Conservation (phyloP, 495 filamentous ascomycete species). For the Paragyromitra xinjiangensis region DNA sequence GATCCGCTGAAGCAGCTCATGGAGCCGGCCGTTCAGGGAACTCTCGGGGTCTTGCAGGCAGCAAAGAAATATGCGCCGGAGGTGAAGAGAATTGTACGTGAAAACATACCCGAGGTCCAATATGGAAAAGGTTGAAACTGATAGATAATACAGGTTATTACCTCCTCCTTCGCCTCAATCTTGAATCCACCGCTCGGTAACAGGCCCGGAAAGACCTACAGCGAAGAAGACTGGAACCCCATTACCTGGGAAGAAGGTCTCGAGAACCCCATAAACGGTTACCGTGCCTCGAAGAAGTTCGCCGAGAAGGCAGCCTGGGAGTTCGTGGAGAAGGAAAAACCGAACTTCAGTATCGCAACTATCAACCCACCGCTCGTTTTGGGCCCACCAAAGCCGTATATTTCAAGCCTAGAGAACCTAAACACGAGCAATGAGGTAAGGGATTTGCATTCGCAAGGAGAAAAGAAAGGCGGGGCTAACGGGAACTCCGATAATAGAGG, state of each 20-base stretch:
- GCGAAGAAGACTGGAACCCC: conserved; percentile 78
- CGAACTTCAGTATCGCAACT: conserved; percentile 77
- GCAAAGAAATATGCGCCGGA: conserved; percentile 76
- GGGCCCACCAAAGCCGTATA: conserved; percentile 73
- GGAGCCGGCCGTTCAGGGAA: conserved; percentile 86
- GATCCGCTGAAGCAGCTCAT: conserved; percentile 83
- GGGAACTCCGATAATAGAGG: conserved; percentile 8
- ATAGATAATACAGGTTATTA: conserved; percentile 65
- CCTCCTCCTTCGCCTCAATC: conserved; percentile 84
- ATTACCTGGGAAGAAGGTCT: conserved; percentile 74
- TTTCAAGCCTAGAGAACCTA: conserved; percentile 71
- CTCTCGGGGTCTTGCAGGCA: conserved; percentile 78
- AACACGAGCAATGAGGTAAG: conserved; percentile 72
- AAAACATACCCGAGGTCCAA: conserved; percentile 4
- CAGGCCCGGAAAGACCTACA: conserved; percentile 50
- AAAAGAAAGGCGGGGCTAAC: conserved; percentile 26
- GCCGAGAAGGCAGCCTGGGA: conserved; percentile 81
- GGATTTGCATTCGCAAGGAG: conserved; percentile 58
- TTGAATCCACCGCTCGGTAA: conserved; percentile 61
- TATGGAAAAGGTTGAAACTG: not conserved
- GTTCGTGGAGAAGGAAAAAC: conserved; percentile 80
- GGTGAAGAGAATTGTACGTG: conserved; percentile 74
- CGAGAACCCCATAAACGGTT: conserved; percentile 67
- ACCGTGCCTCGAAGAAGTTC: conserved; percentile 73
- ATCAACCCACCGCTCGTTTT: conserved; percentile 77